phyloP scores from a whole-genome alignment of 306 rosid genomes.

The Begonia masoniana region DNA sequence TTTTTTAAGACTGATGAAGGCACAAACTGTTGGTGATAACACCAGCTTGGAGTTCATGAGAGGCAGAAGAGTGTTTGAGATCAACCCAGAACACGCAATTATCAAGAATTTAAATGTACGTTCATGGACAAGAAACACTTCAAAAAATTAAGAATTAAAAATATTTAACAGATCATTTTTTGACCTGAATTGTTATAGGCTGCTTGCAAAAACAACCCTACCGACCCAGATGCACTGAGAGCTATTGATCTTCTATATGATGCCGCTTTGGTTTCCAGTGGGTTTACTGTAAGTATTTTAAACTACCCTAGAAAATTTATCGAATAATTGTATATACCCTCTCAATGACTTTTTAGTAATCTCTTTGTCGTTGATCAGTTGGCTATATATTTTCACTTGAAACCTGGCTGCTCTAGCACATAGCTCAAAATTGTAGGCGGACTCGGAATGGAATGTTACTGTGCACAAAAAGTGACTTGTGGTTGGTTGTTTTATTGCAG shows the following conservation, averaged over 20 bases:
- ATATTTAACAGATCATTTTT: too few species aligned
- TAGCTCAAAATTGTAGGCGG: too few species aligned
- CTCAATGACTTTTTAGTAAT: too few species aligned
- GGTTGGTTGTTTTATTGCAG: constrained; percentile 24
- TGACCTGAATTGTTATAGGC: constrained; percentile 31
- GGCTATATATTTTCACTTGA: too few species aligned
- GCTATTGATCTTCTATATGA: constrained; percentile 89
- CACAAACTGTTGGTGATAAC: constrained; percentile 82
- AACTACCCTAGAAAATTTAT: background rate
- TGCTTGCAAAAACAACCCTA: constrained; percentile 58
- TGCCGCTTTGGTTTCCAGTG: constrained; percentile 94
- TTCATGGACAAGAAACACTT: background rate
- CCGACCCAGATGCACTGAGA: constrained; percentile 73
- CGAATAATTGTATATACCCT: too few species aligned
- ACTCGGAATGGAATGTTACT: too few species aligned
- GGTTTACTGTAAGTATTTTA: constrained; percentile 52
- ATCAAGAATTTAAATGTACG: constrained; percentile 77
- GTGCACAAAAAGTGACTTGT: too few species aligned
- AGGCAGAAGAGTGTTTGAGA: constrained; percentile 96
- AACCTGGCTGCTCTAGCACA: too few species aligned
- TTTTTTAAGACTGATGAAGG: constrained; percentile 68
- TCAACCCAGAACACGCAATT: constrained; percentile 78
- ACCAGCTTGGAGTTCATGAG: constrained; percentile 85
- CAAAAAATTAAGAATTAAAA: too few species aligned
- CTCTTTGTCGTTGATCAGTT: too few species aligned